phyloP scores from a whole-genome alignment of 208 protist genomes.

The Wallacemonas rigidus region DNA sequence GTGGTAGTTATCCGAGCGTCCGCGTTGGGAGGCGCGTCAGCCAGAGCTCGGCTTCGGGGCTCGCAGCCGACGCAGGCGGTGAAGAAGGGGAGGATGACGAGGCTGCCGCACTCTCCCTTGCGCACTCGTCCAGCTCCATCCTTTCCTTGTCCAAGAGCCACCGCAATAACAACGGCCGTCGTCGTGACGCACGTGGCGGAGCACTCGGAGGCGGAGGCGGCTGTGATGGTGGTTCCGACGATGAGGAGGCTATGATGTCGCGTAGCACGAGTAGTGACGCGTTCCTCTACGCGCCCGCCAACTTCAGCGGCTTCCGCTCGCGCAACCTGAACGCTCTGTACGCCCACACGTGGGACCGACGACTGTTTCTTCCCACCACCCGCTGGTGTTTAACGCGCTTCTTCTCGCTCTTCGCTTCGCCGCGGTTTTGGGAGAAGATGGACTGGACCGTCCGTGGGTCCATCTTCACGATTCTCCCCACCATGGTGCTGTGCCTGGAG shows the following conservation, averaged over 20 bases:
- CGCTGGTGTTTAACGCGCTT: constrained; percentile 42
- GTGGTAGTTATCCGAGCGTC: background rate
- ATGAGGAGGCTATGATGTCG: constrained; percentile 21
- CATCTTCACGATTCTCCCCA: constrained; percentile 74
- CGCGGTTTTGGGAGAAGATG: constrained; percentile 85
- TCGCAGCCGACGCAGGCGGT: background rate
- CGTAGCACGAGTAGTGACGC: background rate
- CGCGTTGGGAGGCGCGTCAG: background rate
- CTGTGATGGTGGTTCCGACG: constrained; percentile 22
- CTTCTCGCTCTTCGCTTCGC: constrained; percentile 68
- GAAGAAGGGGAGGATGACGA: background rate
- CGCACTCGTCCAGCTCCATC: background rate
- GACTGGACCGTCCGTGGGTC: constrained; percentile 82
- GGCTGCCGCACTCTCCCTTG: background rate
- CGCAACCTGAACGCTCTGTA: constrained; percentile 71
- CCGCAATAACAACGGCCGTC: constrained; percentile 4
- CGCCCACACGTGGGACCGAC: constrained; percentile 81
- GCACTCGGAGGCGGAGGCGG: constrained; percentile 15
- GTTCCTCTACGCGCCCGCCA: constrained; percentile 18
- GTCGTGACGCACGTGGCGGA: background rate
- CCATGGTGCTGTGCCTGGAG: constrained; percentile 77
- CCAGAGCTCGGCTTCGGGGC: background rate
- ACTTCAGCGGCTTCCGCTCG: constrained; percentile 38
- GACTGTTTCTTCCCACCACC: constrained; percentile 54
- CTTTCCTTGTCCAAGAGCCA: background rate